Percentiles rank a stretch among this genome's conserved stretches.
phyloP scores from a whole-genome alignment of 768 basidiomycete species.

The Suillus sp. region DNA sequence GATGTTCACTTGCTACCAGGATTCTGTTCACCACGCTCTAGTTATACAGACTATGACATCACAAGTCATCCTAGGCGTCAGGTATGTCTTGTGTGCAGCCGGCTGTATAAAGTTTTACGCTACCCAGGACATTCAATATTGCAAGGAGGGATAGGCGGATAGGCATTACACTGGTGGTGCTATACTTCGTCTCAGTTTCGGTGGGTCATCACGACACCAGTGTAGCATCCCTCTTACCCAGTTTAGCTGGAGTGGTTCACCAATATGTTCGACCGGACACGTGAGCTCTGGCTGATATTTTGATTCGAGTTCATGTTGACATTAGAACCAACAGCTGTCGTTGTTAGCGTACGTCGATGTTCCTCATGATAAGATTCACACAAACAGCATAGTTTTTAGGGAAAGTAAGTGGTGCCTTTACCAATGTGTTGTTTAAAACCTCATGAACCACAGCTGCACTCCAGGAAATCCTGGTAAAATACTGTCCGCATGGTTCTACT shows the following conservation, averaged over 20 bases:
- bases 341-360: constrained; percentile 23
- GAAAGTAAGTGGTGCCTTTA: constrained; percentile 33
- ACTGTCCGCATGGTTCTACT: constrained; percentile 57
- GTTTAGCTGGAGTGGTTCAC: constrained; percentile 59
- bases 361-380: background rate
- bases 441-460: constrained; percentile 45
- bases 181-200: constrained; percentile 43
- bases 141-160: constrained; percentile 47
- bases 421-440: background rate
- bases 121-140: constrained; percentile 59
- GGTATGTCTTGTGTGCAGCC: constrained; percentile 37
- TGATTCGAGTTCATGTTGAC: constrained; percentile 15
- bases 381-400: constrained; percentile 27
- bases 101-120: background rate
- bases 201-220: constrained; percentile 36
- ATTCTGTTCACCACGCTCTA: constrained; percentile 28
- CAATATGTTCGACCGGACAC: constrained; percentile 50
- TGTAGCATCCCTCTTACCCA: background rate
- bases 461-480: constrained; percentile 35
- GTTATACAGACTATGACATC: constrained; percentile 67
- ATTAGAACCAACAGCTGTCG: constrained; percentile 19
- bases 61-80: constrained; percentile 62
- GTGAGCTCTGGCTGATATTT: constrained; percentile 39
- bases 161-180: constrained; percentile 38
- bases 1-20: background rate